Conservation (phyloP, 2,329 filamentous ascomycete genomes). For the Westerdykella aurantiaca region DNA sequence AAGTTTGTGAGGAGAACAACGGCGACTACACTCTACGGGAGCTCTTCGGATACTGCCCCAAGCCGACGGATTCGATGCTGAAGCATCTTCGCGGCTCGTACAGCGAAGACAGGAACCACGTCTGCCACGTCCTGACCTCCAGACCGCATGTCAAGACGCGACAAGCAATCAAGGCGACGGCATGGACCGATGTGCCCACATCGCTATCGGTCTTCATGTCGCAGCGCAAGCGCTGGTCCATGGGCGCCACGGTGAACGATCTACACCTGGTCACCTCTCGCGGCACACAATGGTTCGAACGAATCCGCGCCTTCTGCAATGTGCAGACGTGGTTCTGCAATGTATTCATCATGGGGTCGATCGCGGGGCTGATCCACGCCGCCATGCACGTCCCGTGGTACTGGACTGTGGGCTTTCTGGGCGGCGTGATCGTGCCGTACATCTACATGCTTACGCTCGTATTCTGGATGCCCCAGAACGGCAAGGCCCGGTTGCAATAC, state of each 20-base stretch:
- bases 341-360: slow-evolving; percentile 16
- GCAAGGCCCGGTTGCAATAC: slow-evolving; percentile 21
- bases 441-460: slow-evolving; percentile 23
- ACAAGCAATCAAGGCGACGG: slow-evolving; percentile 45
- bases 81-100: slow-evolving; percentile 47
- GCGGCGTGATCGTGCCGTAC: slow-evolving; percentile 25
- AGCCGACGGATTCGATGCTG: slow-evolving; percentile 46
- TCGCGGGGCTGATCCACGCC: slow-evolving; percentile 19
- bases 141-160: slow-evolving; percentile 41
- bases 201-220: slow-evolving; percentile 43
- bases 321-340: slow-evolving; percentile 39
- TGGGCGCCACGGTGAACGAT: slow-evolving; percentile 47
- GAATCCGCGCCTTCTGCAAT: slow-evolving; percentile 44
- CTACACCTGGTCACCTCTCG: slow-evolving; percentile 46
- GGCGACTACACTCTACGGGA: slow-evolving; percentile 21
- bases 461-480: slow-evolving; percentile 22
- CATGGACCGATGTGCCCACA: slow-evolving; percentile 38
- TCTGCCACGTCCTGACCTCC: slow-evolving; percentile 41
- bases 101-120: slow-evolving; percentile 48
- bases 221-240: slow-evolving; percentile 47
- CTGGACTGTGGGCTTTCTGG: slow-evolving; percentile 15
- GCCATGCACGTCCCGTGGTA: slow-evolving; percentile 8
- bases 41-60: slow-evolving; percentile 47
- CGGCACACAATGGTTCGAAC: slow-evolving; percentile 41
- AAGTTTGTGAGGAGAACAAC: slow-evolving; percentile 46